phyloP scores from a whole-genome alignment of 176 grass and related monocot species.

The Thalia dealbata region DNA sequence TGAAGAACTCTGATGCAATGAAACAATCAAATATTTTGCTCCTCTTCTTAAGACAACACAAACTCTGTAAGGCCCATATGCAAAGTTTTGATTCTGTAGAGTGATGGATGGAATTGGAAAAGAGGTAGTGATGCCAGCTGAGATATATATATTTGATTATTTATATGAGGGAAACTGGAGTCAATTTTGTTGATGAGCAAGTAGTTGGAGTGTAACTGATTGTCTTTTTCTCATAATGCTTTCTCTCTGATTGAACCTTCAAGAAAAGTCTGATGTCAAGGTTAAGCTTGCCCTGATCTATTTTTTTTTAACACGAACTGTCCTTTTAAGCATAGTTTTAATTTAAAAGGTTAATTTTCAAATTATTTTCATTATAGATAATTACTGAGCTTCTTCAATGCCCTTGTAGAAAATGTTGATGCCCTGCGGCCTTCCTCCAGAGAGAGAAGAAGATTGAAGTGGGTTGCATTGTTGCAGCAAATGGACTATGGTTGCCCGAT shows the following conservation, averaged over 20 bases:
- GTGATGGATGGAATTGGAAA: too few relatives aligned
- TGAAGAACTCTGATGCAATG: too few relatives aligned
- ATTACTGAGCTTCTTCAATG: not conserved
- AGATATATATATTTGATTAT: not conserved
- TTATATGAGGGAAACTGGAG: not conserved
- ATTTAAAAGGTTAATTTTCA: not conserved
- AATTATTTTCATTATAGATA: too few relatives aligned
- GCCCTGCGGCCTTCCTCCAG: conserved; percentile 55
- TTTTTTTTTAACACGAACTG: not conserved
- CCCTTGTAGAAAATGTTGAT: conserved; percentile 76
- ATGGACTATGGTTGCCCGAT: not conserved
- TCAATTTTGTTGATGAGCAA: not conserved
- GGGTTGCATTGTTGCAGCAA: not conserved
- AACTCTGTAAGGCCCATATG: too few relatives aligned
- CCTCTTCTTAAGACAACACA: too few relatives aligned
- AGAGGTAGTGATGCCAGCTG: not conserved
- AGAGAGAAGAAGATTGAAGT: conserved; percentile 66
- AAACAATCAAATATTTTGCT: too few relatives aligned
- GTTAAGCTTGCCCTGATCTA: not conserved
- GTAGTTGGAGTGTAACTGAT: not conserved
- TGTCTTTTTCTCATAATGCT: not conserved
- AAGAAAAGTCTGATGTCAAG: too few relatives aligned
- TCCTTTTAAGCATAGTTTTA: not conserved
- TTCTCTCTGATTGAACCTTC: too few relatives aligned
- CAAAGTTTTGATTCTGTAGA: too few relatives aligned